A percentile compares a stretch with the other conserved stretches of the same genome.
Evolutionary conservation across 2,329 filamentous ascomycete genomes (phyloP).

Genomic region (Leptographium procerum): DNA sequence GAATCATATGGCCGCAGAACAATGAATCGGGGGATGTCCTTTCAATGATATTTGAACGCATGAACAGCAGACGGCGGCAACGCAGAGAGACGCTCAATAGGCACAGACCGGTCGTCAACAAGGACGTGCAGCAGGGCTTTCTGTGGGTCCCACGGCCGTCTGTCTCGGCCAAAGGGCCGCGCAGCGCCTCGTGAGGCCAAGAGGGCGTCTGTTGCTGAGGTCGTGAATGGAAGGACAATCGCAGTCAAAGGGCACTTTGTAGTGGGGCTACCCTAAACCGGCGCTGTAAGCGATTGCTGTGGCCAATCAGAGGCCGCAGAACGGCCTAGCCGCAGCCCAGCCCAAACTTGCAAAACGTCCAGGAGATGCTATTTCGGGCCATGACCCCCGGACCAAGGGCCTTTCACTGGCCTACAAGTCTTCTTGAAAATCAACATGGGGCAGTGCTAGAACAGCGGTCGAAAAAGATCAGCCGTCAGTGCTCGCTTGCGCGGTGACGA

Average conservation of each 20-base stretch:
- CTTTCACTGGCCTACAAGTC: background rate
- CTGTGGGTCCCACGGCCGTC: background rate
- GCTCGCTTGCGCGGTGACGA: background rate
- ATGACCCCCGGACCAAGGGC: background rate
- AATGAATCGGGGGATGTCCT: background rate
- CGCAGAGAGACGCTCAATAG: background rate
- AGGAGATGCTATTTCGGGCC: background rate
- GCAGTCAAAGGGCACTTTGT: background rate
- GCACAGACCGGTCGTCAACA: background rate
- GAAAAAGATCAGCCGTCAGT: background rate
- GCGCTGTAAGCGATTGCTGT: background rate
- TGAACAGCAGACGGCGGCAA: background rate
- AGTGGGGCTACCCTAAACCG: background rate
- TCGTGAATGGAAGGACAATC: slow-evolving; percentile 1
- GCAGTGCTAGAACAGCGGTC: background rate
- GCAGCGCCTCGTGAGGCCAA: background rate
- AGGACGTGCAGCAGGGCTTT: background rate
- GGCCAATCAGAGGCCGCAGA: slow-evolving; percentile 1
- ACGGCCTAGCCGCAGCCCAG: background rate
- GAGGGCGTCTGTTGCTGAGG: background rate
- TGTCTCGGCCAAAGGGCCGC: background rate
- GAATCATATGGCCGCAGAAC: background rate
- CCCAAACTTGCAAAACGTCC: background rate
- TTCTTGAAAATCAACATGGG: background rate
- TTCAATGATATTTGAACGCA: background rate